Evolutionary conservation across 257 asterid genomes (phyloP), one percentile per base, ranked within the genome.

Genomic region (Solanum rostratum): DNA sequence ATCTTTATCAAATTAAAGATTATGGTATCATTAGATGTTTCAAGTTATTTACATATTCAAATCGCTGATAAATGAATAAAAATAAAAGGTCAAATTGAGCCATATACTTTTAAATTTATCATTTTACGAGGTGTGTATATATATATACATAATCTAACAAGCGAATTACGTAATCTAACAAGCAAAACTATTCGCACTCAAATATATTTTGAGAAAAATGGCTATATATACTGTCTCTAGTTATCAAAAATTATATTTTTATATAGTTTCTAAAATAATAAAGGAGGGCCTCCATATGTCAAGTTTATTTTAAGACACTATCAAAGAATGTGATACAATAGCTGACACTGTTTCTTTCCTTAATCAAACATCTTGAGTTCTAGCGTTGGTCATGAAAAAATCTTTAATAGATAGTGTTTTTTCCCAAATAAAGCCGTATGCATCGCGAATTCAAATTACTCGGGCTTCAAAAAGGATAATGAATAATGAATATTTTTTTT

Each of bases 321-420:
- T 33, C 4, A 33, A 33, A 33, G 5, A 33, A 3, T 33, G 5
- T 33, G 37, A 33, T 33, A 33, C 0, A 3, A 5, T 33, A 33
- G 37, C 3, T 33, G 4, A 33, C 4, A 33, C 0, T 33, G 4
- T 33, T 33, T 3, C 2, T 33, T 33, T 33, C 5, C 37, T 33
- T 33, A 33, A 33, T 33, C 37, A 33, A 33, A 33, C 37, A 0
- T 33, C 4, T 33, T 33, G 37, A 3, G 5, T 33, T 33, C 37
- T 4, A 33, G 0, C 5, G 5, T 2, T 33, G 4, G 5, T 0
- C 37, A 33, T 33, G 4, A 33, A 33, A 33, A 0, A 0, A 0
- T 3, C 0, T 3, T 33, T 33, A 33, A 33, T 33, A 33, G 5
- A 33, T 4, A 33, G 37, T 5, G 4, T 0, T 33, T 33, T 5